Evolutionary conservation across 495 filamentous ascomycete genomes (phyloP).

Genomic region (Penicillium bialowiezense): DNA sequence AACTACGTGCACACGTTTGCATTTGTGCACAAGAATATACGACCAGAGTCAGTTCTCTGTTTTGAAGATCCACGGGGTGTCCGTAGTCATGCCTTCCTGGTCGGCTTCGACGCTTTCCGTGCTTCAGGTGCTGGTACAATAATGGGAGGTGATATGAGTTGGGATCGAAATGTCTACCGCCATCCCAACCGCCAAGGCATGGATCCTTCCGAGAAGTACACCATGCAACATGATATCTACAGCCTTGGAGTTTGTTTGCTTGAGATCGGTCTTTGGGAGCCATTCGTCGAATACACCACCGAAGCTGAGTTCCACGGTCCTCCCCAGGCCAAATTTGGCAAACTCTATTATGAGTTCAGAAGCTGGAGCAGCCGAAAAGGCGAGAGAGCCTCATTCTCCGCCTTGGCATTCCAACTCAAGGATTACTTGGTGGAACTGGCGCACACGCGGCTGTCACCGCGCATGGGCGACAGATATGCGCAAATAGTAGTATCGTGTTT

Average conservation of each 20-base stretch:
- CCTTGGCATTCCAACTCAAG: background rate
- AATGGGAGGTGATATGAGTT: constrained; percentile 14
- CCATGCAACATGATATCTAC: constrained; percentile 38
- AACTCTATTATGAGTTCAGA: background rate
- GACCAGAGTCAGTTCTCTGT: constrained; percentile 6
- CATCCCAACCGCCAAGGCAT: constrained; percentile 26
- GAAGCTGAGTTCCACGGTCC: constrained; percentile 12
- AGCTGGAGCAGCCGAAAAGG: background rate
- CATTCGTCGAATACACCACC: constrained; percentile 13
- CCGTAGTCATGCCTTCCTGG: too few species aligned
- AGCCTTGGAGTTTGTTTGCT: constrained; percentile 36
- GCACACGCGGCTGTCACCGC: background rate
- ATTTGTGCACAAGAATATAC: constrained; percentile 32
- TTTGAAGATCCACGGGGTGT: background rate
- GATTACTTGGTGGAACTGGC: background rate
- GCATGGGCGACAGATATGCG: background rate
- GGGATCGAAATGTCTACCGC: constrained; percentile 27
- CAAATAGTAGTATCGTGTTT: background rate
- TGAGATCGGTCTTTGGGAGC: constrained; percentile 36
- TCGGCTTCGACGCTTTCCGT: too few species aligned
- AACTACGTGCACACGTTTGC: constrained; percentile 21
- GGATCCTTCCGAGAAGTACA: constrained; percentile 15
- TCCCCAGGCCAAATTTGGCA: background rate
- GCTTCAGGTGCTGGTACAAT: constrained; percentile 7
- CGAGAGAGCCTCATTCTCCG: background rate